Evolutionary conservation across 1,139 yeast species (phyloP).

Genomic region (Pichia sp.): DNA sequence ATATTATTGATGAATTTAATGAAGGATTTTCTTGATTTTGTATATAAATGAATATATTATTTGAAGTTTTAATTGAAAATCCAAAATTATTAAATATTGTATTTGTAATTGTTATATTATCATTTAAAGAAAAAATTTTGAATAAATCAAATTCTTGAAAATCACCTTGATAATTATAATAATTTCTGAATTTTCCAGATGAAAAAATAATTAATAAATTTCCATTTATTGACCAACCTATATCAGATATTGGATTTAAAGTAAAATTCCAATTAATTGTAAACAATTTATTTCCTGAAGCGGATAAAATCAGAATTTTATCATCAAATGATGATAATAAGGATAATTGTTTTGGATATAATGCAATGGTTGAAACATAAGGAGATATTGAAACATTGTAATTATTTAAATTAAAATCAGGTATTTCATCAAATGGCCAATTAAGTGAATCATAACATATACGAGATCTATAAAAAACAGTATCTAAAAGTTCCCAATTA

Average conservation of each 20-base stretch:
- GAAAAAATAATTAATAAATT: conserved; percentile 62
- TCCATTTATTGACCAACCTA: conserved; percentile 43
- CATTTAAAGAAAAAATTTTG: neutral
- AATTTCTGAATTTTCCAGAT: conserved; percentile 53
- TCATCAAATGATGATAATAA: conserved; percentile 23
- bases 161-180: conserved; percentile 63
- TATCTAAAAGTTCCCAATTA: conserved; percentile 57
- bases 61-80: conserved; percentile 32
- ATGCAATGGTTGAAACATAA: conserved; percentile 41
- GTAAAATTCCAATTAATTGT: conserved; percentile 46
- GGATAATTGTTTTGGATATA: conserved; percentile 19
- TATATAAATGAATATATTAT: conserved; percentile 33
- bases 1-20: neutral
- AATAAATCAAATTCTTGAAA: conserved; percentile 42
- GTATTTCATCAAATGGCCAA: conserved; percentile 20
- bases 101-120: conserved; percentile 32
- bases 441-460: conserved; percentile 24
- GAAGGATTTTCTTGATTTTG: conserved; percentile 14
- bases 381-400: conserved; percentile 37
- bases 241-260: conserved; percentile 48
- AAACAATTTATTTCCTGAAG: conserved; percentile 46
- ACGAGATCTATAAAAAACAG: conserved; percentile 49
- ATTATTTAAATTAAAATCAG: conserved; percentile 22
- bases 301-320: conserved; percentile 38
- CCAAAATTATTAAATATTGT: conserved; percentile 29